Base-by-base conservation (phyloP, 768 basidiomycete species). In the Boletus rex-veris region DNA sequence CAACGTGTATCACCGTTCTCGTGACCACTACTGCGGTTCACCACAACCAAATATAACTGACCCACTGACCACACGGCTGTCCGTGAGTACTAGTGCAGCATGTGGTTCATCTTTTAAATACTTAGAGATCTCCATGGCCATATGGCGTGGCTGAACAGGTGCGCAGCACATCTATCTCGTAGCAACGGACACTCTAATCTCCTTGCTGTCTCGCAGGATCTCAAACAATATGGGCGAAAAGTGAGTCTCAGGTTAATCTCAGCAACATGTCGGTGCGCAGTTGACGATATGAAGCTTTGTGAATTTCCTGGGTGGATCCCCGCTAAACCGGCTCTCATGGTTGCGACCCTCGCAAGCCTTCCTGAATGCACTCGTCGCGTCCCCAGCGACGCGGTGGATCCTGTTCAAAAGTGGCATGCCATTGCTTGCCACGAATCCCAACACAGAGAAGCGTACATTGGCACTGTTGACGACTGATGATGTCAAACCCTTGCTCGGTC, bases 301-400 rank as follows among this genome's bases (percentile, higher is more conserved):
- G 26, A 80, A 81, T 58, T 81, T 81, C 67, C 66, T 80, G 58
- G 74, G 71, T 33, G 81, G 87, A 38, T 88, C 90, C 50, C 83
- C 88, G 40, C 72, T 92, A 31, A 92, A 92, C 68, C 85, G 91
- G 15, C 77, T 92, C 18, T 84, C 88, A 2, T 93, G 93, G 85
- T 77, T 94, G 35, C 79, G 91, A 26, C 70, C 83, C 4, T 91
- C 89, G 14, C 80, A 83, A 28, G 67, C 79, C 8, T 92, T 94
- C 71, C 77, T 98, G 45, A 90, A 92, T 53, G 76, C 84, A 18
- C 77, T 93, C 59, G 73, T 87, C 36, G 68, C 64, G 15, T 75
- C 81, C 12, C 79, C 83, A 0, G 65, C 81, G 4, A 80, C 92
- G 1, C 77, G 79, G 43, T 98, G 95, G 87, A 66, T 96, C 39